Evolutionary conservation across 768 basidiomycete genomes (phyloP).

Genomic region (Kwoniella bestiolae): DNA sequence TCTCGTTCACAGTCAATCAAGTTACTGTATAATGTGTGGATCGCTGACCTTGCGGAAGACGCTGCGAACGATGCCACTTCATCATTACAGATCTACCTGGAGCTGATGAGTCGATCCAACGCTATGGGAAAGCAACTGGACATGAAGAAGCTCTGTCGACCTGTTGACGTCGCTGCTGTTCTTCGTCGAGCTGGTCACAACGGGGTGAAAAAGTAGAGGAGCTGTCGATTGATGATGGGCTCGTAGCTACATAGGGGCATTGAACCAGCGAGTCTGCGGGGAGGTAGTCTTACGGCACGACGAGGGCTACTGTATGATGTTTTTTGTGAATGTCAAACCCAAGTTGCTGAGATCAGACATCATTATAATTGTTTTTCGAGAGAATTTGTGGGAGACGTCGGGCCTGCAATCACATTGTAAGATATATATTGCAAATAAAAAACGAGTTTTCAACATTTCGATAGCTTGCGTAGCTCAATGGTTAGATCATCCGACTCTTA

Average conservation of each 20-base stretch:
- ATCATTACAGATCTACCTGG: conserved; percentile 36
- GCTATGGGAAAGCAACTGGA: conserved; percentile 17
- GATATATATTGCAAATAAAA: background rate
- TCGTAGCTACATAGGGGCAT: background rate
- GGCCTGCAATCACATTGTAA: background rate
- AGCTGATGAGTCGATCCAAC: conserved; percentile 20
- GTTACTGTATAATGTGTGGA: background rate
- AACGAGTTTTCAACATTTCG: background rate
- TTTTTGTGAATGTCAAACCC: too few relatives aligned
- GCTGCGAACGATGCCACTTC: conserved; percentile 53
- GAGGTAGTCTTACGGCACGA: too few relatives aligned
- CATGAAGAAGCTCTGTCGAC: conserved; percentile 7
- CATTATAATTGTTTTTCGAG: too few relatives aligned
- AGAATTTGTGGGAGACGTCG: background rate
- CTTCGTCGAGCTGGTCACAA: too few relatives aligned
- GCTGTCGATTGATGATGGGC: background rate
- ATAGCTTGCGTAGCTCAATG: background rate
- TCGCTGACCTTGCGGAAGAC: conserved; percentile 28
- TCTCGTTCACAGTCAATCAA: background rate
- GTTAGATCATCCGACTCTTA: conserved; percentile 5
- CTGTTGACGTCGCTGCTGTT: background rate
- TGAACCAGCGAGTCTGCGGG: too few relatives aligned
- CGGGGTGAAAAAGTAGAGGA: too few relatives aligned
- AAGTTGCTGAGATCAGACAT: too few relatives aligned
- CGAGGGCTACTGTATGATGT: too few relatives aligned